Evolutionary conservation across 2,329 filamentous ascomycete genomes (phyloP).

Genomic region (Diaporthe vexans): DNA sequence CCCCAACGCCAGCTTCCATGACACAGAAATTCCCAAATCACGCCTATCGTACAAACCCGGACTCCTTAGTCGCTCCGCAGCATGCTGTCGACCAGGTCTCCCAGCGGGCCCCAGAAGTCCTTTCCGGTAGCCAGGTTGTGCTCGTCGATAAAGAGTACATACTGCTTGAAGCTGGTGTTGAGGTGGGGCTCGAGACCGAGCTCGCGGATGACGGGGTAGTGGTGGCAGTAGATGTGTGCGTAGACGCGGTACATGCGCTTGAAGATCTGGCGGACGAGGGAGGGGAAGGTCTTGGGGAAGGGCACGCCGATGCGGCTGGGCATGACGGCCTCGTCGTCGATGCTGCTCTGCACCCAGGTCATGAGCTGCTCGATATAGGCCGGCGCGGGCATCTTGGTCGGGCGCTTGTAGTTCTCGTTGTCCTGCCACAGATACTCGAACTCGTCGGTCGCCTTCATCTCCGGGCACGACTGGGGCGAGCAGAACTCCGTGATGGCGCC

Average conservation of each 20-base stretch:
- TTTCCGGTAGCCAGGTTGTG: slow-evolving; percentile 92
- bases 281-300: slow-evolving; percentile 92
- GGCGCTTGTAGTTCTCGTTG: slow-evolving; percentile 90
- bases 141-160: slow-evolving; percentile 98
- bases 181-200: slow-evolving; percentile 96
- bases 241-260: slow-evolving; percentile 99
- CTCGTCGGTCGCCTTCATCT: slow-evolving; percentile 99
- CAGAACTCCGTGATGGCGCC: slow-evolving; percentile 99
- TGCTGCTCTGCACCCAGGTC: slow-evolving; percentile 94
- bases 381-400: slow-evolving; percentile 97
- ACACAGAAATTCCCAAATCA: slow-evolving; percentile 15
- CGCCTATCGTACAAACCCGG: slow-evolving; percentile 12
- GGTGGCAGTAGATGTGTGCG: slow-evolving; percentile 99
- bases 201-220: slow-evolving; percentile 96
- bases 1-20: slow-evolving; percentile 40
- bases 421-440: slow-evolving; percentile 99
- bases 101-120: slow-evolving; percentile 96
- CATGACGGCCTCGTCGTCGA: slow-evolving; percentile 95
- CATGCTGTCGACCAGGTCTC: slow-evolving; percentile 98
- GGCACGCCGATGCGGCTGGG: slow-evolving; percentile 96
- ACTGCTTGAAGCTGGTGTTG: slow-evolving; percentile 99
- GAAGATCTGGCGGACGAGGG: slow-evolving; percentile 94
- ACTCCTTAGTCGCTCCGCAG: slow-evolving; percentile 84
- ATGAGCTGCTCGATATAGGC: slow-evolving; percentile 99
- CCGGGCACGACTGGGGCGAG: slow-evolving; percentile 94